These are phyloP conservation scores for Lentinus polychrous DNA, from an alignment of 1,284 basidiomycete genomes.

Conservation along the genomic window DNA sequence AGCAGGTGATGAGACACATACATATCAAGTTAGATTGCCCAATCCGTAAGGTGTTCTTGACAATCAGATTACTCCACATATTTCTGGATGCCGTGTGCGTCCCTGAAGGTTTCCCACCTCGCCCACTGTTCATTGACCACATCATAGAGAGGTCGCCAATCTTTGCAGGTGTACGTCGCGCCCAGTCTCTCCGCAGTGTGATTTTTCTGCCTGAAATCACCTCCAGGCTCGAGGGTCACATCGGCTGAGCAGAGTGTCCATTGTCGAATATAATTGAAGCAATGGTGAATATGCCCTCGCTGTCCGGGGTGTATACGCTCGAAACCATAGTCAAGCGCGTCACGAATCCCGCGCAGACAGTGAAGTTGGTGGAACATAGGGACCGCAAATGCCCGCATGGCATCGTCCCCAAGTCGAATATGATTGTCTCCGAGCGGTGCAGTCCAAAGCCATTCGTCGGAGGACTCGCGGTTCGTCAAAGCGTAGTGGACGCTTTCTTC, in stretches of 20 bases:
- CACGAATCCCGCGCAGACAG: constrained; percentile 24
- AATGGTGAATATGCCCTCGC: constrained; percentile 33
- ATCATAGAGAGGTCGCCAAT: constrained; percentile 39
- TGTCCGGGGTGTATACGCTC: constrained; percentile 6
- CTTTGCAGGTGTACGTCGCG: constrained; percentile 35
- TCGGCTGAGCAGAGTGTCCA: constrained; percentile 35
- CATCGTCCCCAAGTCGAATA: constrained; percentile 18
- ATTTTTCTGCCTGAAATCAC: constrained; percentile 33
- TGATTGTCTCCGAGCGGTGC: constrained; percentile 13
- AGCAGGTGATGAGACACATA: too few relatives aligned
- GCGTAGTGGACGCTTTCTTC: constrained; percentile 18
- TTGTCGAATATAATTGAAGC: constrained; percentile 38
- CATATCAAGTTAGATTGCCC: too few relatives aligned
- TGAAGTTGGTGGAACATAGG: constrained; percentile 30
- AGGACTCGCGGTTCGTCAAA: constrained; percentile 9
- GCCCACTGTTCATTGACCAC: constrained; percentile 7
- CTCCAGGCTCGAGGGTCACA: constrained; percentile 35
- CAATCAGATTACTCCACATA: neutral
- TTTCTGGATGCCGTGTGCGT: neutral
- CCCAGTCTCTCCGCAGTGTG: constrained; percentile 31
- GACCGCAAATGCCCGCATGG: constrained; percentile 19
- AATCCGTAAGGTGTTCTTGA: too few relatives aligned
- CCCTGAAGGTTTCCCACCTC: constrained; percentile 7
- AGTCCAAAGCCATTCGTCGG: constrained; percentile 15
- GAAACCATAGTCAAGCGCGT: constrained; percentile 14